These are phyloP conservation scores for Annona squamosa DNA, from an alignment of 164 flowering plant species.

Conservation along the genomic window DNA sequence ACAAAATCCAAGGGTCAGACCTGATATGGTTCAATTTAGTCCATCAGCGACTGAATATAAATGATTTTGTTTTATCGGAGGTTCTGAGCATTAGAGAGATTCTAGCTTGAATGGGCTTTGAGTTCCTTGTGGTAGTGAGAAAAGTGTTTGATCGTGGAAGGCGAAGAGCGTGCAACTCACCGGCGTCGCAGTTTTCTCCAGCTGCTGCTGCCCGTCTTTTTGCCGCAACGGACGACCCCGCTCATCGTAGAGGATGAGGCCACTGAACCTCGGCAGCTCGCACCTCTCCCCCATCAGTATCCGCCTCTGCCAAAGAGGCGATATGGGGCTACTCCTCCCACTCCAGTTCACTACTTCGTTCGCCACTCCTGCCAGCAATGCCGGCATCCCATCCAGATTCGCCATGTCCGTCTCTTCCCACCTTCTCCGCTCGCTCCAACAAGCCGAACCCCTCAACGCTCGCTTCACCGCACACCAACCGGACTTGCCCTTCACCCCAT, in stretches of 20 bases:
- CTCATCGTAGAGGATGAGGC: conserved; percentile 53
- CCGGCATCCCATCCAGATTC: conserved; percentile 22
- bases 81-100: too few species aligned
- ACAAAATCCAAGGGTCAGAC: too few species aligned
- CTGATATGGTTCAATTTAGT: too few species aligned
- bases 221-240: conserved; percentile 20
- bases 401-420: conserved; percentile 23
- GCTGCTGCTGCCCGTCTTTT: not conserved
- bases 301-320: conserved; percentile 87
- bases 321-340: conserved; percentile 34
- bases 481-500: conserved; percentile 1
- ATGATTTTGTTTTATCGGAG: too few species aligned
- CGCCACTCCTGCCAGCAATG: conserved; percentile 19
- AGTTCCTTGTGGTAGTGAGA: too few species aligned
- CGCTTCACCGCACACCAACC: conserved; percentile 33
- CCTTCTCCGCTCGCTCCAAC: conserved; percentile 48
- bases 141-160: too few species aligned
- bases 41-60: too few species aligned
- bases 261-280: conserved; percentile 79
- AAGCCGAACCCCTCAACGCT: conserved; percentile 33
- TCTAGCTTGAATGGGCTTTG: too few species aligned
- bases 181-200: not conserved
- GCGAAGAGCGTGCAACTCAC: too few species aligned
- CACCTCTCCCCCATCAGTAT: conserved; percentile 71
- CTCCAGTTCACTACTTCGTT: not conserved